Conservation (phyloP, 768 basidiomycete species). For the Exsudoporus frostii region DNA sequence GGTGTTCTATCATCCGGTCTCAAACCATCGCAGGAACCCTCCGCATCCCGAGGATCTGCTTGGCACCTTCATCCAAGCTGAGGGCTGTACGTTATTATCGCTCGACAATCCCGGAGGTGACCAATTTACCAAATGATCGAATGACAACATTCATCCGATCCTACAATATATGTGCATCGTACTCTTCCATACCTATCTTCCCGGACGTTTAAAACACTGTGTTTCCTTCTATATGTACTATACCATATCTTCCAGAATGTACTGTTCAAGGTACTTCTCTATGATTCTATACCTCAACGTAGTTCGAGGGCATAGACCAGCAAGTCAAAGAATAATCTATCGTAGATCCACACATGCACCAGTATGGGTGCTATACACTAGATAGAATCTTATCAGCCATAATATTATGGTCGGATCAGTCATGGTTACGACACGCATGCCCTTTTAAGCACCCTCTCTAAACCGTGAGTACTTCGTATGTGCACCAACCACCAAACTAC, state of each 20-base stretch:
- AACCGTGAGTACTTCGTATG: not conserved
- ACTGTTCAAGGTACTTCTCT: not conserved
- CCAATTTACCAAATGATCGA: not conserved
- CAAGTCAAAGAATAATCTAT: not conserved
- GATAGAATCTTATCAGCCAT: not conserved
- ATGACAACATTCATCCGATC: not conserved
- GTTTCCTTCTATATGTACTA: not conserved
- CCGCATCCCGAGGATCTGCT: not conserved
- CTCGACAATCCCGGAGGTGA: constrained; percentile 1
- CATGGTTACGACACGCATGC: not conserved
- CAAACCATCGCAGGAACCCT: constrained; percentile 1
- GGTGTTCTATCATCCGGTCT: not conserved
- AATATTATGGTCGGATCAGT: not conserved
- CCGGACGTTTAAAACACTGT: not conserved
- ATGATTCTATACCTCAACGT: not conserved
- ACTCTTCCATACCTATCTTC: not conserved
- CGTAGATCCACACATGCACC: not conserved
- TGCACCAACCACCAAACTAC: not conserved
- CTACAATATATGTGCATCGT: not conserved
- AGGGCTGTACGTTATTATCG: constrained; percentile 3
- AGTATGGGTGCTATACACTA: not conserved
- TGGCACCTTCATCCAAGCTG: not conserved
- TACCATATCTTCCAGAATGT: not conserved
- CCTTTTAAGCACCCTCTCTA: not conserved
- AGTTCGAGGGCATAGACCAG: not conserved